phyloP scores from a whole-genome alignment of 192 early-diverging fungal genomes.

The Umbelopsis ramanniana region DNA sequence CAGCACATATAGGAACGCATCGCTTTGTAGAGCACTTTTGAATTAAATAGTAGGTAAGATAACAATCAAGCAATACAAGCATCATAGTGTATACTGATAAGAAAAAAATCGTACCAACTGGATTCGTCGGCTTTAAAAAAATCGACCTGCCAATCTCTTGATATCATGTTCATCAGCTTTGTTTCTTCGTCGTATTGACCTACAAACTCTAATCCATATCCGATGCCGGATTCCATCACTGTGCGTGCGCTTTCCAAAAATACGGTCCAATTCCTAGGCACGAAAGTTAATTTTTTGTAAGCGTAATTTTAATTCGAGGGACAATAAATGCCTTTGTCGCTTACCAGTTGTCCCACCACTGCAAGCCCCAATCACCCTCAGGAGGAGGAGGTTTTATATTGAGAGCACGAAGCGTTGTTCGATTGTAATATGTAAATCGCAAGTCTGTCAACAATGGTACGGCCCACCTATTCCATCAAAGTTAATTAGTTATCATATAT shows the following conservation, averaged over 20 bases:
- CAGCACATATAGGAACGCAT: conserved; percentile 5
- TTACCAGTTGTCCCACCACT: conserved; percentile 26
- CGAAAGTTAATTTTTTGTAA: not conserved
- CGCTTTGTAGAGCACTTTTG: conserved; percentile 8
- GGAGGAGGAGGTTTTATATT: conserved; percentile 22
- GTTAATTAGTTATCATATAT: not conserved
- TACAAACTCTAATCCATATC: conserved; percentile 24
- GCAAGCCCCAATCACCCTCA: conserved; percentile 15
- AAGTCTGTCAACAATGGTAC: conserved; percentile 22
- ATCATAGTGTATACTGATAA: not conserved
- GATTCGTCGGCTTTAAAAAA: conserved; percentile 17
- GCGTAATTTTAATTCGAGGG: not conserved
- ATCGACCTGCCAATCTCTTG: conserved; percentile 25
- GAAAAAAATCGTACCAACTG: not conserved
- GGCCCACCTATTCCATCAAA: conserved; percentile 1
- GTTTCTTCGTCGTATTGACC: conserved; percentile 30
- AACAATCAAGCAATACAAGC: no score
- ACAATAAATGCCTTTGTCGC: not conserved
- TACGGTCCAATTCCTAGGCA: conserved; percentile 4
- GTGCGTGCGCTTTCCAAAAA: conserved; percentile 3
- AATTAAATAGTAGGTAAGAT: not conserved
- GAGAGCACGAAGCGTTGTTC: conserved; percentile 19
- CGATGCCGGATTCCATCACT: conserved; percentile 19
- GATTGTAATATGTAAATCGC: conserved; percentile 23
- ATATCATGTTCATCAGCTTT: conserved; percentile 27